Percentiles rank a stretch among this genome's conserved stretches.
Conservation (phyloP, 163 green algal species). For the Scenedesmus sp. region DNA sequence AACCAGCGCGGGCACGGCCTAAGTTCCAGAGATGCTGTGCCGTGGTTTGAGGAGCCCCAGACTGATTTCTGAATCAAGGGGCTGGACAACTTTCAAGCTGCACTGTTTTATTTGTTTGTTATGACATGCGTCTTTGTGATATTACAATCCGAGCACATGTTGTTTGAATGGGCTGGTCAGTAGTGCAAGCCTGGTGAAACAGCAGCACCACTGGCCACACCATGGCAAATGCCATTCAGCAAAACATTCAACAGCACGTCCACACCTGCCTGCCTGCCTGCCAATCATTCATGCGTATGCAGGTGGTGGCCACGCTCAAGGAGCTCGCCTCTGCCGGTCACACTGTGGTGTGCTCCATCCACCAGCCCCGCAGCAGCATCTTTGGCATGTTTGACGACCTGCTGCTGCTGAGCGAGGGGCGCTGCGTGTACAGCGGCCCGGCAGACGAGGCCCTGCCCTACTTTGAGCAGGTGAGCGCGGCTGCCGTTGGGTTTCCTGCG, state of each 20-base stretch:
- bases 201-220: too few relatives aligned
- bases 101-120: too few relatives aligned
- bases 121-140: too few relatives aligned
- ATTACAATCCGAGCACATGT: too few relatives aligned
- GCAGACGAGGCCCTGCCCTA: constrained; percentile 69
- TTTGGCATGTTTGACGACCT: constrained; percentile 95
- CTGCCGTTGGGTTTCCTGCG: background rate
- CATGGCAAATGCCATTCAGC: too few relatives aligned
- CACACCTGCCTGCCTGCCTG: background rate
- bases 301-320: constrained; percentile 92
- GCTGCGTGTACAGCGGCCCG: constrained; percentile 78
- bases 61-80: constrained; percentile 91
- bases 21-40: too few relatives aligned
- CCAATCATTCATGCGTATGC: background rate
- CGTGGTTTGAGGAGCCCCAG: constrained; percentile 64
- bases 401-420: constrained; percentile 84
- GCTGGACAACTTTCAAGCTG: constrained; percentile 88
- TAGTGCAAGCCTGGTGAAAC: constrained; percentile 67
- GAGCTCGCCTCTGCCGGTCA: constrained; percentile 82
- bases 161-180: too few relatives aligned
- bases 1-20: too few relatives aligned
- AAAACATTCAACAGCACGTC: too few relatives aligned
- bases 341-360: constrained; percentile 88
- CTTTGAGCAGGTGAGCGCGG: constrained; percentile 66
- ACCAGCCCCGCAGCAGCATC: constrained; percentile 89